Evolutionary conservation across 352 stramenopile genomes (phyloP), one percentile per base, ranked within the genome.

Genomic region (Phytophthora kernoviae): DNA sequence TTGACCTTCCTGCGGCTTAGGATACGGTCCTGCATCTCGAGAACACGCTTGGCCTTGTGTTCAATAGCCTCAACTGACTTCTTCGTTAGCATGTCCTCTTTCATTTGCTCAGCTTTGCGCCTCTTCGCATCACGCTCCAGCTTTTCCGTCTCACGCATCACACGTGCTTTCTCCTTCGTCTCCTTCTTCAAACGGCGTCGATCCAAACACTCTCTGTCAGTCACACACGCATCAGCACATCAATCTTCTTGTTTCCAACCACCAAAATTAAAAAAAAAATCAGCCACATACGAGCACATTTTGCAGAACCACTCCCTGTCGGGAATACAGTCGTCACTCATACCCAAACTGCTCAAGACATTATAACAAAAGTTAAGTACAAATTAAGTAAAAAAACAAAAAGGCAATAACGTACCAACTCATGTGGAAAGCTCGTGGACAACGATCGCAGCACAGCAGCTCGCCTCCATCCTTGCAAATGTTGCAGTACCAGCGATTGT

Each of bases 401-500:
- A 57, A 37, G 37, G 56, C n/a, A 4, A 14, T n/a, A 24, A 45
- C 72, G 24, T 49, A 88, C 74, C 87, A 96, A 58, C 70, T 90
- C 84, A 93, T 93, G 66, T 98, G 96, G 79, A 97, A 98, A 15
- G 91, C 83, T 50, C 93, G 66, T 12, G 94, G 94, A 64, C 96
- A 98, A 15, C 85, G 87, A 49, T 96, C 90, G 60, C 96, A 98
- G 54, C 86, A 97, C 22, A 97, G 67, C 42, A 98, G 49, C 55
- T 96, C 87, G 32, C 91, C 92, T 41, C 81, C 82, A 32, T 93
- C 88, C 58, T 96, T 96, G 75, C 87, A 96, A 30, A 96, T 93
- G 61, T 96, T 96, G 70, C 87, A 96, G 67, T 96, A 96, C 84
- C 84, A 94, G 20, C 84, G 84, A 63, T 96, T 96, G 62, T 96